Evolutionary conservation across 2,329 filamentous ascomycete genomes (phyloP), one percentile per base, ranked within the genome.

Genomic region (Passalora sequoiae): DNA sequence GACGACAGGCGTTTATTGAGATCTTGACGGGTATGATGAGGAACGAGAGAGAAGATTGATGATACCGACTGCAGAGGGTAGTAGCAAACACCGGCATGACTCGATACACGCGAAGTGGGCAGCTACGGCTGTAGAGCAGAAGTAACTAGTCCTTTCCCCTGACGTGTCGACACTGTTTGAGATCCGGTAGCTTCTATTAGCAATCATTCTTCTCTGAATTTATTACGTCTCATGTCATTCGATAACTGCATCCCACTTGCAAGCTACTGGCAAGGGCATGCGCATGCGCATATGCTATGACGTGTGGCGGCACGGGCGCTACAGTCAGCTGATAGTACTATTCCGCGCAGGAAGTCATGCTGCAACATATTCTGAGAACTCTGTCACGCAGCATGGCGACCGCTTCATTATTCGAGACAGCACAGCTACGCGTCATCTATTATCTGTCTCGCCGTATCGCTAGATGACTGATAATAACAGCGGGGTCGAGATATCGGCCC

Each of bases 1-100:
- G n/a, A 36, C 17, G 6, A 21, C n/a, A 30, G 36, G 42, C 42
- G 42, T 44, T n/a, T 40, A 36, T 21, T 36, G 33, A 17, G 24
- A 24, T 24, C 24, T 13, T 36, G 33, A 36, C 8, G 31, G 33
- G 33, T 24, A 36, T 15, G 13, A 36, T 20, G 17, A 36, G 33
- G 19, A 22, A 20, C n/a, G 21, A n/a, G 31, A 35, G 9, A 17
- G 6, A 19, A 19, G 10, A 17, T 17, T 12, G 16, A 36, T 36
- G 33, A 36, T 9, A 20, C 21, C 20, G 24, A 20, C 17, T 20
- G 20, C n/a, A 21, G 12, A 27, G 24, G 24, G 12, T 27, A n/a
- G n/a, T n/a, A 17, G 33, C 33, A 12, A 21, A 24, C 33, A 24
- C n/a, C 20, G 33, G 20, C 33, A 36, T 27, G 24, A 36, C 24